These are phyloP conservation scores for Setaria viridis DNA, from an alignment of 202 grass and related monocot species.

Conservation along the genomic window DNA sequence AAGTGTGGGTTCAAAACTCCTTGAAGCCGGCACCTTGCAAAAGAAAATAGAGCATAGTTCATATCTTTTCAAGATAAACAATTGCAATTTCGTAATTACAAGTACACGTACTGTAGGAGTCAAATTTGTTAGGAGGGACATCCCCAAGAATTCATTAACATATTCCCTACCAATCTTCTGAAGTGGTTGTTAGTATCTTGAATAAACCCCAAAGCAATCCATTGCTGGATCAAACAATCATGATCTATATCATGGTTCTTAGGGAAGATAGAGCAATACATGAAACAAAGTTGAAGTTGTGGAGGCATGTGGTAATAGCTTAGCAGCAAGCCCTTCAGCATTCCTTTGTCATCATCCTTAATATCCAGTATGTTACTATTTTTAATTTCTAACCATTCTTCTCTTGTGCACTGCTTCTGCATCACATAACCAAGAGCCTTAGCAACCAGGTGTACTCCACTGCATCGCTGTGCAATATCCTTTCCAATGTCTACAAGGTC, in stretches of 20 bases:
- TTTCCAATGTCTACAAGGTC: background rate
- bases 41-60: background rate
- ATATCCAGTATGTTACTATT: background rate
- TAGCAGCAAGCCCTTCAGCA: background rate
- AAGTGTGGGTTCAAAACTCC: background rate
- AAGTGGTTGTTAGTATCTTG: background rate
- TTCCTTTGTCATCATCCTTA: background rate
- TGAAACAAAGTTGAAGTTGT: no score
- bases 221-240: background rate
- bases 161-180: no score
- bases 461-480: background rate
- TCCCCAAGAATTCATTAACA: no score
- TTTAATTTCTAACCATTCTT: background rate
- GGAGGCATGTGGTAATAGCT: background rate
- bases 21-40: accelerated
- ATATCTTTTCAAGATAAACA: no score
- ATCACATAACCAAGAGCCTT: conserved; percentile 16
- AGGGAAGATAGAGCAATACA: no score
- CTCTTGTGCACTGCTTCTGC: background rate
- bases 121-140: no score
- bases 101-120: no score
- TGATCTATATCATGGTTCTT: no score
- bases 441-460: conserved; percentile 2
- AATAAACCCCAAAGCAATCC: conserved; percentile 8
- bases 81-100: no score